phyloP scores from a whole-genome alignment of 2,329 filamentous ascomycete species.

The Anthostomella pinea region DNA sequence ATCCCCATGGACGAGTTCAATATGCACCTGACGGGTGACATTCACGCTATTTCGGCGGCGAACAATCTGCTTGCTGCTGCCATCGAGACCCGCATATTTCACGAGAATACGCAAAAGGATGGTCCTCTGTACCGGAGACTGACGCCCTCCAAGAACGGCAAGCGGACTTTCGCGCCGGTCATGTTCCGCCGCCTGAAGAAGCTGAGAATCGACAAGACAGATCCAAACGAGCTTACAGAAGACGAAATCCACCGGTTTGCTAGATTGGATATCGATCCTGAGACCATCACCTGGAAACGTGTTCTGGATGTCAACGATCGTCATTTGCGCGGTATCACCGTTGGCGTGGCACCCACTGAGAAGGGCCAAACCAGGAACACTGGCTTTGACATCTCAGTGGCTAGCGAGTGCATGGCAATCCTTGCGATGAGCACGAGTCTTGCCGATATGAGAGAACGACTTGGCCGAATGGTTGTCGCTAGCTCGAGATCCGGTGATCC shows the following conservation, averaged over 20 bases:
- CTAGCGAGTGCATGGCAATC: conserved; percentile 97
- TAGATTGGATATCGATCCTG: conserved; percentile 92
- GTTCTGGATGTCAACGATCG: conserved; percentile 97
- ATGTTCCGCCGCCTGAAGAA: conserved; percentile 95
- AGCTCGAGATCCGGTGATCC: conserved; percentile 83
- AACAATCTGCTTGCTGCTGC: conserved; percentile 96
- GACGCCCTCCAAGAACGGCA: conserved; percentile 86
- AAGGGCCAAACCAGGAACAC: conserved; percentile 86
- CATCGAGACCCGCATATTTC: conserved; percentile 97
- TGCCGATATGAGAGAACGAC: conserved; percentile 83
- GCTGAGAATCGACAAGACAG: conserved; percentile 91
- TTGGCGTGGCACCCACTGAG: conserved; percentile 86
- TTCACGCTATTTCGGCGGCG: conserved; percentile 93
- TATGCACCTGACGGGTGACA: conserved; percentile 93
- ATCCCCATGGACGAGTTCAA: conserved; percentile 99
- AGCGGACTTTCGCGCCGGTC: conserved; percentile 79
- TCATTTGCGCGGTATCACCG: conserved; percentile 82
- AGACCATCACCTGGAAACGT: conserved; percentile 95
- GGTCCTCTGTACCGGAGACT: conserved; percentile 81
- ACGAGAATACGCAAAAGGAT: conserved; percentile 93
- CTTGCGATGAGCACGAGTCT: conserved; percentile 88
- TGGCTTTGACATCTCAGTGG: conserved; percentile 96
- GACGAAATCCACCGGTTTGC: conserved; percentile 88
- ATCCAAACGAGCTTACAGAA: conserved; percentile 84
- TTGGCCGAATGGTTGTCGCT: conserved; percentile 94